Base-by-base conservation (phyloP, 257 asterid species). In the Cordia subcordata region DNA sequence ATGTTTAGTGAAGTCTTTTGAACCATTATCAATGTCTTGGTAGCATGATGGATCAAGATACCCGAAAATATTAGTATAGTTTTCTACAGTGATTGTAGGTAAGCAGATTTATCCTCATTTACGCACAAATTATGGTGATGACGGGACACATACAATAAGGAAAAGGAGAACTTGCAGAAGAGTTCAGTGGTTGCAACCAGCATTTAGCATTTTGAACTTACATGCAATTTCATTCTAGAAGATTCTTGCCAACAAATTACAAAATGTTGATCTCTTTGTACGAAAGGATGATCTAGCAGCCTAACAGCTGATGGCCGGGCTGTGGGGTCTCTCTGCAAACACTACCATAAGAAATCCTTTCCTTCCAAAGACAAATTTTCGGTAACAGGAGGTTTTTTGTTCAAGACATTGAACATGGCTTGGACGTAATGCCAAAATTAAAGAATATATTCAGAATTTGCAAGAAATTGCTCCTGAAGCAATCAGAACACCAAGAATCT, bases 381-480 rank as follows among this genome's bases (percentile, higher is more conserved):
- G 16, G 97, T 96, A 58, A 87, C 78, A 39, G 87, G 82, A 2
- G 97, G 97, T 23, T 82, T 55, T 67, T 38, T 85, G 75, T 87
- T 75, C 80, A 90, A 68, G 32, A 87, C 82, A 15, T 70, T 85
- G 81, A 90, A 90, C 97, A 90, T 90, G 46, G 97, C 97, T 78
- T 86, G 95, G 56, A 76, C 94, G 92, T 86, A 60, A 49, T 59
- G 42, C 40, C 66, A 75, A 45, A 22, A 22, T 38, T 42, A 8
- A 42, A 42, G 35, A 42, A 4, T 3, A 42, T 42, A 10, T 42
- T 42, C 10, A 42, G 15, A 42, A 39, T 6, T 27, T 27, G 35
- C 35, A 1, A 27, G 35, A 27, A 1, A 1, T 27, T 6, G 6
- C 35, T 27, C 6, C 35, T 27, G 35, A 27, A 27, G 35, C 35